Evolutionary conservation across 1,284 basidiomycete species (phyloP), one percentile per base, ranked within the genome.

Genomic region (Leccinum insigne): DNA sequence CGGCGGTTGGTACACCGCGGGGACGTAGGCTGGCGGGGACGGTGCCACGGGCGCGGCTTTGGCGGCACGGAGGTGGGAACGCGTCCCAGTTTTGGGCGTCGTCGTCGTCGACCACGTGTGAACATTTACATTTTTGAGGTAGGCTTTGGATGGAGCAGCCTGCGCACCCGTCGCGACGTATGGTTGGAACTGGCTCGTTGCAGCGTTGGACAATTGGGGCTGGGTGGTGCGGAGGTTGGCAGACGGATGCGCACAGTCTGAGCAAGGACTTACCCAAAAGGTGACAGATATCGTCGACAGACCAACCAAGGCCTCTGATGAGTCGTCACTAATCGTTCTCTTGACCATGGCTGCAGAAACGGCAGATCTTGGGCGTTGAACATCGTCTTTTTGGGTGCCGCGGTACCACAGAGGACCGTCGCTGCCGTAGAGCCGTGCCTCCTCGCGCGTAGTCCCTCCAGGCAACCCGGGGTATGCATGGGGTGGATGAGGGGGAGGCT

Each of bases 391-490:
- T 26, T 26, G 26, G 26, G 26, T 26, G 26, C 94, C 94, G 29
- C 95, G 86, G 77, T 95, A 96, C 95, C 95, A 98, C 61, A 94
- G 77, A 18, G 93, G 94, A 0, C 95, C 95, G 62, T 94, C 88
- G 1, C 82, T 77, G 14, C 82, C 85, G 73, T 96, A 96, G 58
- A 98, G 75, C 58, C 86, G 83, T 6, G 80, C 74, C 77, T 98
- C 95, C 63, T 88, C 88, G 0, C 70, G 68, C 0, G 90, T 91
- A 4, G 91, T 82, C 47, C 86, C 82, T 3, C 73, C 69, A 2
- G 95, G 95, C 14, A 97, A 76, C 11, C 91, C 92, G 2, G 88
- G 86, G 72, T 95, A 95, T 6, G 88, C 85, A 68, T 89, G 80
- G 0, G 94, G 94, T 4, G 94, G 94, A 73, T 94, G 88, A 0